Percentiles rank a stretch among this genome's conserved stretches.
These are phyloP conservation scores for Rhizopogon salebrosus DNA, from an alignment of 768 basidiomycete genomes.

Conservation along the genomic window DNA sequence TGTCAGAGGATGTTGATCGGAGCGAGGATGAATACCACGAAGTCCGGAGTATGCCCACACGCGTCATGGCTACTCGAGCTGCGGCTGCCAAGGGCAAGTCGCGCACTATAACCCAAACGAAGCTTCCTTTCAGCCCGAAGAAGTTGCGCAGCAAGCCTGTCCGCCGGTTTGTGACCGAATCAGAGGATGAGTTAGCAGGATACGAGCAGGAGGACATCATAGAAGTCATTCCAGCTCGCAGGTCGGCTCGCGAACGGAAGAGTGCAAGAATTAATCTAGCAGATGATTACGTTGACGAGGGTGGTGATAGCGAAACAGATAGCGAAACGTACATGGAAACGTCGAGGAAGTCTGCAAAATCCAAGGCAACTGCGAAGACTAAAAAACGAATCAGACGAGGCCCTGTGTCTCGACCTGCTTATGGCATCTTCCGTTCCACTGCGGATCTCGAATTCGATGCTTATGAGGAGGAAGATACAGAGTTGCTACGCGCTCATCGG, in stretches of 20 bases:
- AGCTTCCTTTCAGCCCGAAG: slow-evolving; percentile 63
- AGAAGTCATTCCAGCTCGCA: slow-evolving; percentile 27
- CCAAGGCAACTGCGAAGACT: slow-evolving; percentile 1
- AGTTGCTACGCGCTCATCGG: slow-evolving; percentile 56
- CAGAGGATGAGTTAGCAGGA: slow-evolving; percentile 36
- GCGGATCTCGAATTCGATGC: slow-evolving; percentile 35
- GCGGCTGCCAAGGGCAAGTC: slow-evolving; percentile 1
- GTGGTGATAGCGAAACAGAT: slow-evolving; percentile 27
- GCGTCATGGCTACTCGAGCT: slow-evolving; percentile 10
- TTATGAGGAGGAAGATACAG: slow-evolving; percentile 52
- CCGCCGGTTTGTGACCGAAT: slow-evolving; percentile 27
- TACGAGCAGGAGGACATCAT: slow-evolving; percentile 27
- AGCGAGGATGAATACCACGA: slow-evolving; percentile 12
- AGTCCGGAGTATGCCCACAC: no score
- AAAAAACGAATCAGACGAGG: slow-evolving; percentile 26
- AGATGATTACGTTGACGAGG: slow-evolving; percentile 16
- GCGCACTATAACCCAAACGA: slow-evolving; percentile 14
- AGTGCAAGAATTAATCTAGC: slow-evolving; percentile 30
- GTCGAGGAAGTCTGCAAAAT: slow-evolving; percentile 5
- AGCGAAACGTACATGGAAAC: slow-evolving; percentile 31
- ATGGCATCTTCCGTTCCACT: slow-evolving; percentile 42
- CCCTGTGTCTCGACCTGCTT: slow-evolving; percentile 40
- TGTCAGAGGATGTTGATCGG: slow-evolving; percentile 19
- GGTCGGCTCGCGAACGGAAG: slow-evolving; percentile 46
- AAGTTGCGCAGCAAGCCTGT: slow-evolving; percentile 42